These are phyloP conservation scores for Trebouxia gelatinosa DNA, from an alignment of 163 green algal genomes.

Conservation along the genomic window DNA sequence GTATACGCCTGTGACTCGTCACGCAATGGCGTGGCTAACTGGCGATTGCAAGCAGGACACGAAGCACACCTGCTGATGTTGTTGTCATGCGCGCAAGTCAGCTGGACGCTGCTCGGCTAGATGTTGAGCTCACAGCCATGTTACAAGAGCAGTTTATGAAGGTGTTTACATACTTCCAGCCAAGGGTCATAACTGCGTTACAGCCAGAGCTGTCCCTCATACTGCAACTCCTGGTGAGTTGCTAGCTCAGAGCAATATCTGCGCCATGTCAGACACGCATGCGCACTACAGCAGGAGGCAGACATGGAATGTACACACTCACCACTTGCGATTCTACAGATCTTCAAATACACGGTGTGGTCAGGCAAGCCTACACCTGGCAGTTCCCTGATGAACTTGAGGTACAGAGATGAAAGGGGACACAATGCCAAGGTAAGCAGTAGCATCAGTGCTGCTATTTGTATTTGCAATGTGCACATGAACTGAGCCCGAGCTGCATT, in stretches of 20 bases:
- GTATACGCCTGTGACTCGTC: background rate
- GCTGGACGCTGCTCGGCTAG: slow-evolving; percentile 79
- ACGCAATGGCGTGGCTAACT: no score
- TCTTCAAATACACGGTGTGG: slow-evolving; percentile 73
- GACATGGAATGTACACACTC: no score
- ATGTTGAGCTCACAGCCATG: slow-evolving; percentile 79
- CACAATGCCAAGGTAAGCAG: background rate
- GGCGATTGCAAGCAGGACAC: slow-evolving; percentile 15
- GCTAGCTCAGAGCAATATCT: background rate
- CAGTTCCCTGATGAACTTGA: slow-evolving; percentile 88
- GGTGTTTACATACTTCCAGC: slow-evolving; percentile 45
- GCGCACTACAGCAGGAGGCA: no score
- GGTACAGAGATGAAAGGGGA: slow-evolving; percentile 75
- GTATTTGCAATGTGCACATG: no score
- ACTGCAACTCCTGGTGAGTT: slow-evolving; percentile 65
- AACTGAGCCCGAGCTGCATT: slow-evolving; percentile 12
- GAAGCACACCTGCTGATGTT: slow-evolving; percentile 28
- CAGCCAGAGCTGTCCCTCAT: slow-evolving; percentile 74
- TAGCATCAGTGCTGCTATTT: no score
- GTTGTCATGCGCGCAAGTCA: slow-evolving; percentile 80
- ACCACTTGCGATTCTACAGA: slow-evolving; percentile 44
- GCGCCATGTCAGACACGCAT: background rate
- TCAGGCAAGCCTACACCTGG: slow-evolving; percentile 70
- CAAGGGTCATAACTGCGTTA: slow-evolving; percentile 43
- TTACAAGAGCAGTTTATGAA: slow-evolving; percentile 76